Percentiles rank a stretch among this genome's conserved stretches.
Conservation (phyloP, 495 filamentous ascomycete species). For the Chaetomium fimeti region DNA sequence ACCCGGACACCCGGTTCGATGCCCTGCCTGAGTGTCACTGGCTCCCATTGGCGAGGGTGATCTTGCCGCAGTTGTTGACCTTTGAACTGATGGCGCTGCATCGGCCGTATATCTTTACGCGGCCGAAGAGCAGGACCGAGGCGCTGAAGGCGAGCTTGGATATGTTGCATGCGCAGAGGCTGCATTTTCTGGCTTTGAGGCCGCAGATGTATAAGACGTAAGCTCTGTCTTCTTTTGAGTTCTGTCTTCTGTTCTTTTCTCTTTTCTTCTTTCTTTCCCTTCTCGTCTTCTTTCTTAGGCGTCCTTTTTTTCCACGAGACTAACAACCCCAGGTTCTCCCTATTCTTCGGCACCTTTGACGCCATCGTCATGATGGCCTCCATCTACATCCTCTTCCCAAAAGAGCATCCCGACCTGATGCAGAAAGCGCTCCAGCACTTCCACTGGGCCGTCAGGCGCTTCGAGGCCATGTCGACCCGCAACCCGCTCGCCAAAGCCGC, state of each 20-base stretch:
- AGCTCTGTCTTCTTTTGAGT: too few relatives aligned
- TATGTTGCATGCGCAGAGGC: constrained; percentile 55
- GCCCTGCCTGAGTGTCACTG: constrained; percentile 50
- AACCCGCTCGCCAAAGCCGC: constrained; percentile 55
- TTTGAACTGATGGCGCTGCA: constrained; percentile 62
- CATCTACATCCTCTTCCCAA: constrained; percentile 56
- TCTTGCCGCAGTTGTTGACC: constrained; percentile 47
- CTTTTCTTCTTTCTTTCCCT: too few relatives aligned
- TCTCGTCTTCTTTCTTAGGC: not conserved
- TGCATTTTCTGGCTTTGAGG: constrained; percentile 49
- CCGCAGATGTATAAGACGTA: constrained; percentile 56
- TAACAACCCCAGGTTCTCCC: constrained; percentile 35
- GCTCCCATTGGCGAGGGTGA: constrained; percentile 49
- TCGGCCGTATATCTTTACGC: constrained; percentile 61
- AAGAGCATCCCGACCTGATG: constrained; percentile 45
- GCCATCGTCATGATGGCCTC: constrained; percentile 60
- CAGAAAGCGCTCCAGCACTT: constrained; percentile 51
- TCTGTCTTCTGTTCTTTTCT: too few relatives aligned
- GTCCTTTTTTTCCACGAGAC: not conserved
- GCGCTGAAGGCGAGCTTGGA: constrained; percentile 55
- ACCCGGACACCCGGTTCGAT: constrained; percentile 58
- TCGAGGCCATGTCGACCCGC: constrained; percentile 49
- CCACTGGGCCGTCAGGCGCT: constrained; percentile 53
- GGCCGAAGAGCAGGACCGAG: constrained; percentile 48
- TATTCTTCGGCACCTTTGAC: constrained; percentile 62